Evolutionary conservation across 257 asterid species (phyloP).

Genomic region (Voacanga thouarsii): DNA sequence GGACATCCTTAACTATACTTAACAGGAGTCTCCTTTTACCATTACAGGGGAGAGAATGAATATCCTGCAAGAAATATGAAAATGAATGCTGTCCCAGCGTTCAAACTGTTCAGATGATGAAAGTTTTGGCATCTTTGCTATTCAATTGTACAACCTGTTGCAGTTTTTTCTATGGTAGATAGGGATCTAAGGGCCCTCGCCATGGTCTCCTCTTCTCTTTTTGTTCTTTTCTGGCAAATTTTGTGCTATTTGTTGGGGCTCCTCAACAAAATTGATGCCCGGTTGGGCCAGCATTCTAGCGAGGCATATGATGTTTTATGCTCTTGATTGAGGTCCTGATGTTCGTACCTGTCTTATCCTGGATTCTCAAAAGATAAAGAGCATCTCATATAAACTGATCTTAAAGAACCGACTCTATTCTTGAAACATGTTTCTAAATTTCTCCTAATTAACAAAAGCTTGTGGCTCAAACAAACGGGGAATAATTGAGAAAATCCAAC

Average conservation of each 20-base stretch:
- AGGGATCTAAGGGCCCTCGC: conserved; percentile 20
- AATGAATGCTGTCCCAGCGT: not conserved
- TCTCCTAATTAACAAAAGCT: no score
- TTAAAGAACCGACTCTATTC: not conserved
- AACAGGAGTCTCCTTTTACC: not conserved
- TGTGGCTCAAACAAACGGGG: no score
- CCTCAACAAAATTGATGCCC: conserved; percentile 18
- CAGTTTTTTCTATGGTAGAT: conserved; percentile 14
- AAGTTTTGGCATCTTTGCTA: conserved; percentile 5
- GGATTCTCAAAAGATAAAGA: not conserved
- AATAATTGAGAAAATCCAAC: no score
- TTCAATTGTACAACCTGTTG: not conserved
- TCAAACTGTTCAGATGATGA: not conserved
- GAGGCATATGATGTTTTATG: not conserved
- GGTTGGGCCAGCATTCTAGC: conserved; percentile 11
- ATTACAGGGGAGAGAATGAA: not conserved
- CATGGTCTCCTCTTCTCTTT: conserved; percentile 13
- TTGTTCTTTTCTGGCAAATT: conserved; percentile 23
- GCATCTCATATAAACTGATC: not conserved
- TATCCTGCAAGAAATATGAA: not conserved
- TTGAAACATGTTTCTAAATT: no score
- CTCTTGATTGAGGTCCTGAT: conserved; percentile 1
- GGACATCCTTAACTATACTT: not conserved
- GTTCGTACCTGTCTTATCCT: not conserved
- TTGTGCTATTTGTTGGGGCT: conserved; percentile 20